phyloP scores from a whole-genome alignment of 768 basidiomycete genomes.

The Saitozyma podzolica region DNA sequence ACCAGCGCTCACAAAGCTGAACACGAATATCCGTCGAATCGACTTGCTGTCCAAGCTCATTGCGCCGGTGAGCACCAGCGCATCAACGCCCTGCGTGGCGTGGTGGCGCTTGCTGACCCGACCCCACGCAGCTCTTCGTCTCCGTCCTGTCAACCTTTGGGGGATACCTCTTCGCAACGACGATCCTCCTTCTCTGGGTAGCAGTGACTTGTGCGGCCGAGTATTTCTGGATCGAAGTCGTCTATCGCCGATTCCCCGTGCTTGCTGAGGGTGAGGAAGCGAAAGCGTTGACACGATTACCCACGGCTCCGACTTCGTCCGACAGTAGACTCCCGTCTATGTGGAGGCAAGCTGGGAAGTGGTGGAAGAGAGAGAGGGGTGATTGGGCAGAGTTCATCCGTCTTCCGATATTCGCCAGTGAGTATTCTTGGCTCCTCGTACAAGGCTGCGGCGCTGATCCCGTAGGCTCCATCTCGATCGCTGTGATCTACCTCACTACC shows the following conservation, averaged over 20 bases:
- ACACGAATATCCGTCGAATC: conserved; percentile 45
- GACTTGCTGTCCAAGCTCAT: conserved; percentile 43
- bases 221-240: conserved; percentile 45
- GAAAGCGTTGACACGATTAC: no score
- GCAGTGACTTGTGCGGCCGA: conserved; percentile 32
- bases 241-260: conserved; percentile 43
- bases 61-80: conserved; percentile 24
- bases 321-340: no score
- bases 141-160: conserved; percentile 37
- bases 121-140: conserved; percentile 34
- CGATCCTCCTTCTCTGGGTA: conserved; percentile 25
- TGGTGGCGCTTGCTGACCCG: conserved; percentile 2
- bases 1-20: conserved; percentile 36
- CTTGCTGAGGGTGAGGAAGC: conserved; percentile 12
- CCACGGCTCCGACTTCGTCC: no score
- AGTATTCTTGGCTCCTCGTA: conserved; percentile 8
- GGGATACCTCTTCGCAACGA: conserved; percentile 32
- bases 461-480: conserved; percentile 42
- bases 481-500: conserved; percentile 45
- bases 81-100: background rate
- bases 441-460: conserved; percentile 9
- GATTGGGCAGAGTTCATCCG: conserved; percentile 45
- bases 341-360: no score
- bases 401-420: conserved; percentile 48
- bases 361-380: conserved; percentile 10